Percentiles rank a stretch among this genome's conserved stretches.
phyloP scores from a whole-genome alignment of 208 protist genomes.

The Zelonia costaricensis region DNA sequence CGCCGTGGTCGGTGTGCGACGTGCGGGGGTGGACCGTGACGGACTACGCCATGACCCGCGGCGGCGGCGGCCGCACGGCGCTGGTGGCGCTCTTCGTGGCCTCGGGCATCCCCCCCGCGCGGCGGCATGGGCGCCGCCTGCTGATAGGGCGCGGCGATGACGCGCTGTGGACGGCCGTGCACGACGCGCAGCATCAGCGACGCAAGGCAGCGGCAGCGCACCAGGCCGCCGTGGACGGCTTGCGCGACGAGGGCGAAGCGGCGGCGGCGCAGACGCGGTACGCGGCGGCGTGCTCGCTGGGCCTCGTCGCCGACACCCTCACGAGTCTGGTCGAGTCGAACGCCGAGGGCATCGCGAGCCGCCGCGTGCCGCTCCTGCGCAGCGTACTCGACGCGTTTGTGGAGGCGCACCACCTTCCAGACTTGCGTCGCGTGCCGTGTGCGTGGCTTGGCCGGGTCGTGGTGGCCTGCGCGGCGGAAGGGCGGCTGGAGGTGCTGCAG shows the following conservation, averaged over 20 bases:
- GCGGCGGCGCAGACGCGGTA: background rate
- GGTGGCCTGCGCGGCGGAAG: constrained; percentile 35
- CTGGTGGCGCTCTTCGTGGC: constrained; percentile 47
- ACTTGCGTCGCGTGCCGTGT: constrained; percentile 29
- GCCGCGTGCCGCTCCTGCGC: constrained; percentile 16
- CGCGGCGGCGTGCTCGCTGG: constrained; percentile 9
- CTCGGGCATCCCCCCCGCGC: constrained; percentile 36
- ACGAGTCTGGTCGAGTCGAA: constrained; percentile 1
- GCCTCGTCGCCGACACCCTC: constrained; percentile 13
- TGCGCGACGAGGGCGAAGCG: background rate
- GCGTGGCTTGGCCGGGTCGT: constrained; percentile 48
- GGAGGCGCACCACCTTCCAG: constrained; percentile 10
- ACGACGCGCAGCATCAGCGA: constrained; percentile 18
- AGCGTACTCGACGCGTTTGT: constrained; percentile 28
- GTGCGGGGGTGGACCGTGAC: constrained; percentile 65
- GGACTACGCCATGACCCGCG: constrained; percentile 56
- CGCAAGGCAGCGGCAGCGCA: constrained; percentile 2
- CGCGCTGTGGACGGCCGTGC: constrained; percentile 31
- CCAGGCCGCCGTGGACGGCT: background rate
- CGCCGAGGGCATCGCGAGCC: background rate
- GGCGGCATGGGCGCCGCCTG: constrained; percentile 35
- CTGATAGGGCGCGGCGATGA: constrained; percentile 3
- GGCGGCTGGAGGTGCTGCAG: constrained; percentile 42
- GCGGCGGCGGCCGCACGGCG: constrained; percentile 8
- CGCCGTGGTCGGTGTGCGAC: constrained; percentile 58